Conservation (phyloP, 2,329 filamentous ascomycete genomes). For the Acrodontium crateriforme region DNA sequence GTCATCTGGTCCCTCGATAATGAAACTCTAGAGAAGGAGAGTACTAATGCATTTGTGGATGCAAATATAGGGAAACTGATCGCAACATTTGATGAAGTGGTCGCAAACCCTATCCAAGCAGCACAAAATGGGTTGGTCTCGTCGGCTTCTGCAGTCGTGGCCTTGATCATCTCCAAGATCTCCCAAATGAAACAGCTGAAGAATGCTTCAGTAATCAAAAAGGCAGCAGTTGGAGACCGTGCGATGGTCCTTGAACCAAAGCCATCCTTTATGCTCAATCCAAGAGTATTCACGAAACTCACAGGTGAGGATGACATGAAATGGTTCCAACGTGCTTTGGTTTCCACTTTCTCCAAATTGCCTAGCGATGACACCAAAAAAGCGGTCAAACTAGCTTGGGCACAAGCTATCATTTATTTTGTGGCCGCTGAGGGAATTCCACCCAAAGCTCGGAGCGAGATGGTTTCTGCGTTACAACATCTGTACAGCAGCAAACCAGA, state of each 20-base stretch:
- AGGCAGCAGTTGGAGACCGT: conserved; percentile 49
- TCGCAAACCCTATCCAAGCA: conserved; percentile 62
- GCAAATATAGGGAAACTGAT: conserved; percentile 43
- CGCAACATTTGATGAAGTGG: conserved; percentile 63
- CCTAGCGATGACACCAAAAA: conserved; percentile 28
- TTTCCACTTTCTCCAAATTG: conserved; percentile 44
- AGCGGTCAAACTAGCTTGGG: conserved; percentile 42
- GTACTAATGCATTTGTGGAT: conserved; percentile 33
- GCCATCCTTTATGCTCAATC: conserved; percentile 73
- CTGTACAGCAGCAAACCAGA: conserved; percentile 49
- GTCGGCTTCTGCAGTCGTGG: conserved; percentile 59
- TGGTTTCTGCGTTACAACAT: conserved; percentile 45
- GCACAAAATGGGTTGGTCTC: conserved; percentile 73
- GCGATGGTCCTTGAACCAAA: conserved; percentile 61
- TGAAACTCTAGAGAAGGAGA: conserved; percentile 34
- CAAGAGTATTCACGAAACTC: conserved; percentile 72
- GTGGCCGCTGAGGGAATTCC: conserved; percentile 33
- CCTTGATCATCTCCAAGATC: conserved; percentile 45
- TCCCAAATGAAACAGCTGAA: conserved; percentile 39
- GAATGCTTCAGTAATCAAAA: conserved; percentile 44
- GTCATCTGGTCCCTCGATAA: conserved; percentile 48
- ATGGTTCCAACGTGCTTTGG: conserved; percentile 63
- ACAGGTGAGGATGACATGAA: conserved; percentile 57
- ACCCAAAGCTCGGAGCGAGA: conserved; percentile 49
- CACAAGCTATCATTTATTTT: conserved; percentile 70